Evolutionary conservation across 2,329 filamentous ascomycete species (phyloP), one percentile per base, ranked within the genome.

Genomic region (Cladosporium velox): DNA sequence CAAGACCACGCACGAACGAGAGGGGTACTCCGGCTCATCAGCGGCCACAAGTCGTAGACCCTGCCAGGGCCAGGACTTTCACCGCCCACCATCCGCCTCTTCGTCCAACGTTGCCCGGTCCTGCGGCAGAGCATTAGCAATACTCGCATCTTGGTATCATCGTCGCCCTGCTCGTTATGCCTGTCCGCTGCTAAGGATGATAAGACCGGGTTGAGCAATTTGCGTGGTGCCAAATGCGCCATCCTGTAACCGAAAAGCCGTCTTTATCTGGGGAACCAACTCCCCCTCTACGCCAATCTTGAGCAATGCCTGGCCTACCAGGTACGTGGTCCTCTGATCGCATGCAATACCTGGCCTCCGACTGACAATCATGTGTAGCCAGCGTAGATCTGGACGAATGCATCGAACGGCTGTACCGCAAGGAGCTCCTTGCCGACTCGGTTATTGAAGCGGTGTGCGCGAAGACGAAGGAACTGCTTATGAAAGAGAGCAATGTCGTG

Each of bases 401-500:
- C 82, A 98, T 99, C 82, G 89, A 92, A 78, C 91, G 94, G 72
- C 87, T 99, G 64, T 98, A 98, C 82, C 94, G 95, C 77, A 97
- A 97, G 79, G 95, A 98, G 79, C 87, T 99, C 67, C 88, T 99
- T 67, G 93, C 95, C 74, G 95, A 99, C 81, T 97, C 94, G 51
- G 93, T 99, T 71, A 94, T 99, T 80, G 95, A 99, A 83, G 95
- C 95, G 75, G 94, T 99, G 88, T 99, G 95, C 83, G 93, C 95
- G 79, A 99, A 99, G 80, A 95, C 96, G 26, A 99, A 99, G 78
- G 95, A 99, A 83, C 85, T 99, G 73, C 86, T 99, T 72, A 99
- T 99, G 95, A 94, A 96, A 77, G 95, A 99, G 87, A 98, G 94
- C 86, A 99, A 99, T 81, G 95, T 99, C 69, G 95, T 99, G 67